Evolutionary conservation across 176 grass and related monocot species (phyloP).

Genomic region (Eragrostis curvula): DNA sequence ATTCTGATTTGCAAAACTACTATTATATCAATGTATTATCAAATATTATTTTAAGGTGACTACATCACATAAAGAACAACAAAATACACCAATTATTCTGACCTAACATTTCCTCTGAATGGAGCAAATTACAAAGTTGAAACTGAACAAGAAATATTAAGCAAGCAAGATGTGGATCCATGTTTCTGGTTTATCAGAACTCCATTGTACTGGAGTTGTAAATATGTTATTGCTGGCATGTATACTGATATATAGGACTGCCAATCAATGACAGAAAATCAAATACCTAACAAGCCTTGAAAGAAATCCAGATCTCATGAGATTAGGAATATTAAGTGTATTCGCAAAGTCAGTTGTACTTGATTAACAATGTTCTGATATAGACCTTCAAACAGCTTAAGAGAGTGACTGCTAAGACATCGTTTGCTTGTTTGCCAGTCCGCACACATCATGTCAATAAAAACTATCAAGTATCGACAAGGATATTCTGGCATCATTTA

Average conservation of each 20-base stretch:
- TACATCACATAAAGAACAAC: not conserved
- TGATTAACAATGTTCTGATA: slow-evolving; percentile 26
- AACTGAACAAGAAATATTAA: slow-evolving; percentile 23
- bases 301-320: slow-evolving; percentile 30
- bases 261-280: not conserved
- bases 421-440: slow-evolving; percentile 36
- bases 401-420: slow-evolving; percentile 14
- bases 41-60: slow-evolving; percentile 14
- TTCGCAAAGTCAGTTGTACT: slow-evolving; percentile 13
- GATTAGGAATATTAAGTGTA: slow-evolving; percentile 4
- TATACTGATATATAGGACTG: too few species aligned
- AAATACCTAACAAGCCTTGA: slow-evolving; percentile 17
- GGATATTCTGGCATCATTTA: slow-evolving; percentile 23
- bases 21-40: slow-evolving; percentile 10
- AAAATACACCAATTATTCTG: not conserved
- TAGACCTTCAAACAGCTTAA: slow-evolving; percentile 46
- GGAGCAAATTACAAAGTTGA: not conserved
- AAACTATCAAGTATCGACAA: slow-evolving; percentile 4
- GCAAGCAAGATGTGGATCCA: not conserved
- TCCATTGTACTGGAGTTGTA: not conserved
- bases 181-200: not conserved
- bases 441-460: slow-evolving; percentile 31
- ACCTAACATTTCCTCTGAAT: slow-evolving; percentile 31
- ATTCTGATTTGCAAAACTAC: slow-evolving; percentile 16
- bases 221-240: not conserved